Evolutionary conservation across 2,329 filamentous ascomycete species (phyloP).

Genomic region (Gyromitra esculenta): DNA sequence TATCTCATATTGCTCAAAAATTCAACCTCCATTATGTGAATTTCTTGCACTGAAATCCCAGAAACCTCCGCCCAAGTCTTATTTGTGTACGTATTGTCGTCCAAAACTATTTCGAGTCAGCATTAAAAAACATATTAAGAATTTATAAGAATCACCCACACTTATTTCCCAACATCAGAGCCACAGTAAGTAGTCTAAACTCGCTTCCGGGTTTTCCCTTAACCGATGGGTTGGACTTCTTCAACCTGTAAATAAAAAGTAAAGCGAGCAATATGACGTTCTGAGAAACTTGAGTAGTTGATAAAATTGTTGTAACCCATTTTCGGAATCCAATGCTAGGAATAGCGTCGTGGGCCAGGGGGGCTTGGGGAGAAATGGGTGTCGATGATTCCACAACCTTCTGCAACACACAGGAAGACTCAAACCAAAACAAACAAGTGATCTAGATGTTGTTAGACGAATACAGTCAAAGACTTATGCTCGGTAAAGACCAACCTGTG

Average conservation of each 20-base stretch:
- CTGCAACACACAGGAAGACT: slow-evolving; percentile 80
- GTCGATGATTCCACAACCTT: slow-evolving; percentile 68
- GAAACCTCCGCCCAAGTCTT: slow-evolving; percentile 99
- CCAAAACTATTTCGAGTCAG: slow-evolving; percentile 71
- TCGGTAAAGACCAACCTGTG: slow-evolving; percentile 70
- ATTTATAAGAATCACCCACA: slow-evolving; percentile 65
- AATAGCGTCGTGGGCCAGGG: slow-evolving; percentile 74
- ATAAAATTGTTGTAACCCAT: slow-evolving; percentile 90
- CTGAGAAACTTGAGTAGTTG: slow-evolving; percentile 94
- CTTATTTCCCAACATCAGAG: slow-evolving; percentile 97
- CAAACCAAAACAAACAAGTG: slow-evolving; percentile 98
- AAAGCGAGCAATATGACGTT: slow-evolving; percentile 92
- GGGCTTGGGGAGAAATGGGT: slow-evolving; percentile 60
- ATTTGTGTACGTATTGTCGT: slow-evolving; percentile 99
- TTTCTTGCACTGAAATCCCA: slow-evolving; percentile 89
- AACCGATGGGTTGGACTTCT: slow-evolving; percentile 86
- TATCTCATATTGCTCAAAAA: slow-evolving; percentile 99
- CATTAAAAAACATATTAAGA: slow-evolving; percentile 24
- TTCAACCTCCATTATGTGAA: slow-evolving; percentile 99
- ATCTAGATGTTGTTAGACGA: slow-evolving; percentile 68
- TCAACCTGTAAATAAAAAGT: slow-evolving; percentile 91
- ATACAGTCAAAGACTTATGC: neutral
- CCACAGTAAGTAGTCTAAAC: slow-evolving; percentile 89
- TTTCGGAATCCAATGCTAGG: slow-evolving; percentile 85
- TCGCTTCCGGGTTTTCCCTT: slow-evolving; percentile 93